Conservation (phyloP, 192 early-diverging fungal genomes). For the Backusella tarrabulga region DNA sequence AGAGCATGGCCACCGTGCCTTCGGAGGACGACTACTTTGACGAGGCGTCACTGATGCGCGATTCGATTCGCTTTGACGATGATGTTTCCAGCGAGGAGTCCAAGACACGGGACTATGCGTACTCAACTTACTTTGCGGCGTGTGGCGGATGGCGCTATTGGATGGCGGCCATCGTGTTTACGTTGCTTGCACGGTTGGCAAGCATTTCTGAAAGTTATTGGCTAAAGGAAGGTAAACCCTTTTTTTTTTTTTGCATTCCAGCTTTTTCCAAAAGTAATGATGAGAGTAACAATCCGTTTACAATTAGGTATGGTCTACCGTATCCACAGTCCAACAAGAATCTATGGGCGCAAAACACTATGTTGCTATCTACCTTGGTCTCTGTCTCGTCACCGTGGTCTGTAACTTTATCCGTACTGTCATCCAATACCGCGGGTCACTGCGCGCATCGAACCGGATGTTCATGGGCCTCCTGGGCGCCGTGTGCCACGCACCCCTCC, state of each 20-base stretch:
- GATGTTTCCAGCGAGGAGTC: not conserved
- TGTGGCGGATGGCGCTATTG: slow-evolving; percentile 61
- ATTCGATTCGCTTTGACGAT: not conserved
- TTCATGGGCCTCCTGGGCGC: slow-evolving; percentile 51
- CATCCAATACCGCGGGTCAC: slow-evolving; percentile 46
- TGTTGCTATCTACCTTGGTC: slow-evolving; percentile 20
- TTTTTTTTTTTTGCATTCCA: too few species aligned
- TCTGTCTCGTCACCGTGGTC: slow-evolving; percentile 32
- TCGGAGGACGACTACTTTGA: slow-evolving; percentile 22
- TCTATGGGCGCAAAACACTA: not conserved
- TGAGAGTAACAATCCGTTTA: not conserved
- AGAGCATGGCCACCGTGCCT: not conserved
- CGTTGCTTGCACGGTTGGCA: slow-evolving; percentile 38
- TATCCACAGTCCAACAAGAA: not conserved
- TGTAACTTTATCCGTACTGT: slow-evolving; percentile 52
- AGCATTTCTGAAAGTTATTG: slow-evolving; percentile 51
- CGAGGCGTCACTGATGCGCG: slow-evolving; percentile 12
- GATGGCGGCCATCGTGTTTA: slow-evolving; percentile 43
- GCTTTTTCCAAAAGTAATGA: too few species aligned
- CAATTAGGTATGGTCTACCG: slow-evolving; percentile 22
- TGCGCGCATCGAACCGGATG: slow-evolving; percentile 54
- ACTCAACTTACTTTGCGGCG: slow-evolving; percentile 68
- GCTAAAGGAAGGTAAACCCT: slow-evolving; percentile 43
- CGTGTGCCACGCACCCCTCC: slow-evolving; percentile 63
- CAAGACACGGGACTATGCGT: slow-evolving; percentile 33